Conservation (phyloP, 306 rosid species). For the Quercus agrifolia region DNA sequence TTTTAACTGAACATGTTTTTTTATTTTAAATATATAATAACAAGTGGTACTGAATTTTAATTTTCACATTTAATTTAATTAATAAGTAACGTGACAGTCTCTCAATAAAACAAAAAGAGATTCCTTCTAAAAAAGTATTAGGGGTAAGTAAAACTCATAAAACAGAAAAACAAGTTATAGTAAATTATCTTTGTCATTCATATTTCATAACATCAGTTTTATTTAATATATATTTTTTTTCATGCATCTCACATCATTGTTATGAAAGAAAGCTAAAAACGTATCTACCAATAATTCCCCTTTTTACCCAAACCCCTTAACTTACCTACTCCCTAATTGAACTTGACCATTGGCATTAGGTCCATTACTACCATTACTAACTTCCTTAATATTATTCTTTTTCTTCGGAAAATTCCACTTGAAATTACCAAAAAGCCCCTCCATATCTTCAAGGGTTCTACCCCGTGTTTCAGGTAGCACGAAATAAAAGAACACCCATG, state of each 20-base stretch:
- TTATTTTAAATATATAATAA: too few species aligned
- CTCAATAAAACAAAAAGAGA: too few species aligned
- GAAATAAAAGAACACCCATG: slow-evolving; percentile 52
- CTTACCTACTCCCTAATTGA: slow-evolving; percentile 28
- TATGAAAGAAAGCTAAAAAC: not conserved
- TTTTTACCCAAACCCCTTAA: not conserved
- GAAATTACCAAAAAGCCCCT: slow-evolving; percentile 61
- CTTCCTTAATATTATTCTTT: not conserved
- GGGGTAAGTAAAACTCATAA: rapidly evolving
- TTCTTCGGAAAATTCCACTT: slow-evolving; percentile 23
- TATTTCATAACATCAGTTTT: not conserved
- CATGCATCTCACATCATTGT: not conserved
- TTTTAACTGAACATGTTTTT: too few species aligned
- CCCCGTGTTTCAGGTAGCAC: slow-evolving; percentile 81
- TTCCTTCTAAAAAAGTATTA: too few species aligned
- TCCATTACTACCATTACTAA: not conserved
- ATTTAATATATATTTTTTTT: not conserved
- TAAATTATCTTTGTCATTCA: not conserved
- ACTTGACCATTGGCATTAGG: slow-evolving; percentile 21
- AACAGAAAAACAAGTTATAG: not conserved
- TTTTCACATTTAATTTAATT: too few species aligned
- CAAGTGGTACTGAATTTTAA: too few species aligned
- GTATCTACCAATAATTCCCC: not conserved
- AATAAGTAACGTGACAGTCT: rapidly evolving
- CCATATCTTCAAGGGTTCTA: slow-evolving; percentile 69